These are phyloP conservation scores for Colletotrichum sp. DNA, from an alignment of 2,329 filamentous ascomycete species.

Conservation along the genomic window DNA sequence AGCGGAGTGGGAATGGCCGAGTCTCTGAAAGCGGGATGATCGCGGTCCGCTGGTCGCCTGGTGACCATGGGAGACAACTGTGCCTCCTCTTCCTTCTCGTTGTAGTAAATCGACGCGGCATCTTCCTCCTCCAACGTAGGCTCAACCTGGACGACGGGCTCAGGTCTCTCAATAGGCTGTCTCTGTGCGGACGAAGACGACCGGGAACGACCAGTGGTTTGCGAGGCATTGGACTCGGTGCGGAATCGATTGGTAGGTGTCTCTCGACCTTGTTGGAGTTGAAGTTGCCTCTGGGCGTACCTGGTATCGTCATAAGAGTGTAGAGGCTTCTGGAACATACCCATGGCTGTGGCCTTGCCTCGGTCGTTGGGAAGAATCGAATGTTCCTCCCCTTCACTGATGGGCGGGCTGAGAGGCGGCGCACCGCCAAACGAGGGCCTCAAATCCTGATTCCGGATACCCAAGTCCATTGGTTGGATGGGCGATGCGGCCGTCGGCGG, in stretches of 20 bases:
- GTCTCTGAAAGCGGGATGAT: conserved; percentile 60
- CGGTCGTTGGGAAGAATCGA: conserved; percentile 73
- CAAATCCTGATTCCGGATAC: conserved; percentile 26
- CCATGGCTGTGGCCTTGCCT: conserved; percentile 78
- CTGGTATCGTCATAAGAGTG: conserved; percentile 84
- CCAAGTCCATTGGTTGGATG: conserved; percentile 33
- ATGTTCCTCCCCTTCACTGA: conserved; percentile 75
- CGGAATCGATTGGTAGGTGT: conserved; percentile 56
- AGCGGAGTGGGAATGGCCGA: conserved; percentile 50
- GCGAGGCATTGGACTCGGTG: conserved; percentile 50
- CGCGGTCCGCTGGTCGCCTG: conserved; percentile 55
- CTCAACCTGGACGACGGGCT: conserved; percentile 32
- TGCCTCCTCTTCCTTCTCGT: conserved; percentile 44
- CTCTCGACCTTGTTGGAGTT: conserved; percentile 78
- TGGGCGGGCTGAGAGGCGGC: conserved; percentile 56
- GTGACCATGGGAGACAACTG: conserved; percentile 41
- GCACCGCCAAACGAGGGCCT: conserved; percentile 35
- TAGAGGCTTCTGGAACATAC: conserved; percentile 70
- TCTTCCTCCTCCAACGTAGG: conserved; percentile 37
- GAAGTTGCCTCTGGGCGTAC: conserved; percentile 81
- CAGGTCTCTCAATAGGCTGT: conserved; percentile 36
- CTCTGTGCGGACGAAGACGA: conserved; percentile 52
- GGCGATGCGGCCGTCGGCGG: conserved; percentile 47
- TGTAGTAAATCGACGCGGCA: conserved; percentile 44
- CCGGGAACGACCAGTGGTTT: conserved; percentile 45